These are phyloP conservation scores for Trypanosoma grayi DNA, from an alignment of 208 protist species.

Conservation along the genomic window DNA sequence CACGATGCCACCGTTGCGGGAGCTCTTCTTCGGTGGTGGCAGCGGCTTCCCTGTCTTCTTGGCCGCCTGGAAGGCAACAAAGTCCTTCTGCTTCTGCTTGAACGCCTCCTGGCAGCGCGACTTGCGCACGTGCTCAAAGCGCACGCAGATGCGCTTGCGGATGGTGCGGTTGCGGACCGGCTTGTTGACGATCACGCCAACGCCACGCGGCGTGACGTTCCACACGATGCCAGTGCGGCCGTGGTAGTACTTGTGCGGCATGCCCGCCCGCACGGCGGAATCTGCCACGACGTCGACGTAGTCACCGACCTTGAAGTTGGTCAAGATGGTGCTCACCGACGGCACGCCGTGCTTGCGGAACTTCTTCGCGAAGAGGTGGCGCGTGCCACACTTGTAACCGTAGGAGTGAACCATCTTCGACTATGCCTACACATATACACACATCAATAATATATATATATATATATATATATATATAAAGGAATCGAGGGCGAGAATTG, in stretches of 20 bases:
- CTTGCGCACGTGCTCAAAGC: slow-evolving; percentile 99
- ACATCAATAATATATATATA: slow-evolving; percentile 7
- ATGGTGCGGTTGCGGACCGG: slow-evolving; percentile 96
- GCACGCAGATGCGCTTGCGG: slow-evolving; percentile 99
- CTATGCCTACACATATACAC: slow-evolving; percentile 6
- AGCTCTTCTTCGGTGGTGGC: slow-evolving; percentile 66
- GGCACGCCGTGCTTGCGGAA: slow-evolving; percentile 96
- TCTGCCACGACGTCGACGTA: slow-evolving; percentile 99
- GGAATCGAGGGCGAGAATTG: not conserved
- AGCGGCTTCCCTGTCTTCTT: slow-evolving; percentile 85
- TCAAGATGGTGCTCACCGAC: slow-evolving; percentile 96
- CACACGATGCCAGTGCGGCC: slow-evolving; percentile 99
- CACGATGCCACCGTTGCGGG: slow-evolving; percentile 70
- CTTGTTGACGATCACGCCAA: slow-evolving; percentile 99
- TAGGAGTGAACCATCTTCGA: slow-evolving; percentile 90
- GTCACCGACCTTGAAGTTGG: slow-evolving; percentile 98
- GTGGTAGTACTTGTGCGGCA: slow-evolving; percentile 99
- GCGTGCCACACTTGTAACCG: slow-evolving; percentile 97
- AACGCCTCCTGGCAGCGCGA: slow-evolving; percentile 92
- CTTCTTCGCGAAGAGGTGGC: slow-evolving; percentile 96
- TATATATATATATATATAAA: slow-evolving; percentile 2
- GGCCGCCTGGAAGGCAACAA: slow-evolving; percentile 60
- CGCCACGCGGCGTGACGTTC: slow-evolving; percentile 98
- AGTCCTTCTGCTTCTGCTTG: slow-evolving; percentile 80
- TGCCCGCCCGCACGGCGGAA: slow-evolving; percentile 98